Conservation (phyloP, 257 asterid species). For the Petrea volubilis region DNA sequence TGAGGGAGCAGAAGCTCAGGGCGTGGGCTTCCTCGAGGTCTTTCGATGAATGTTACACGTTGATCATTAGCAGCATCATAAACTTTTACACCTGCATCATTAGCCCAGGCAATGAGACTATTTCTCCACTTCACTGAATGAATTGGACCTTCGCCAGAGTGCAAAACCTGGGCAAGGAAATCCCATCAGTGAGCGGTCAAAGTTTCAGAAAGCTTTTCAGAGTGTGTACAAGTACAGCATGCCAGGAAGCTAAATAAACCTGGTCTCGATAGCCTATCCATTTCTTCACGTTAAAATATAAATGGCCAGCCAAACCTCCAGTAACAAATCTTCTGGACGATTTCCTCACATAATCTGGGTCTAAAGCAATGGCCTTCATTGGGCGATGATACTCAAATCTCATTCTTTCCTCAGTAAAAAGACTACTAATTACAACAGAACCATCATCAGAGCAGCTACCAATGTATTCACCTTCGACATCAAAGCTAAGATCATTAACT, state of each 20-base stretch:
- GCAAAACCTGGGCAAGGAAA: conserved; percentile 70
- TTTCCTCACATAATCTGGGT: conserved; percentile 89
- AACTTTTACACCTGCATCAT: conserved; percentile 94
- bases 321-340: conserved; percentile 92
- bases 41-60: conserved; percentile 85
- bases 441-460: conserved; percentile 99
- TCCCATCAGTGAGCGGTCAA: conserved; percentile 23
- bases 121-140: conserved; percentile 94
- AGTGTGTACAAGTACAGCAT: conserved; percentile 21
- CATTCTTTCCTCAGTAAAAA: conserved; percentile 86
- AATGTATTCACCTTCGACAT: conserved; percentile 90
- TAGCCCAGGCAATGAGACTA: conserved; percentile 98
- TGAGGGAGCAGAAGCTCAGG: conserved; percentile 97
- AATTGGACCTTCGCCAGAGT: conserved; percentile 98
- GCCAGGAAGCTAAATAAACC: conserved; percentile 53
- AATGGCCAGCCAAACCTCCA: conserved; percentile 97
- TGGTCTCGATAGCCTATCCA: conserved; percentile 97
- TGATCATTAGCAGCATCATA: conserved; percentile 96
- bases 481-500: conserved; percentile 96
- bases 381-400: conserved; percentile 97
- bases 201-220: conserved; percentile 20
- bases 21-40: conserved; percentile 94
- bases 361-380: conserved; percentile 92
- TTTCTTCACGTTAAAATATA: conserved; percentile 80
- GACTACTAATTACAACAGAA: conserved; percentile 85